A percentile compares a stretch with the other conserved stretches of the same genome.
These are phyloP conservation scores for Tetrahymena elliotti DNA, from an alignment of 73 alveolate species.

Conservation along the genomic window DNA sequence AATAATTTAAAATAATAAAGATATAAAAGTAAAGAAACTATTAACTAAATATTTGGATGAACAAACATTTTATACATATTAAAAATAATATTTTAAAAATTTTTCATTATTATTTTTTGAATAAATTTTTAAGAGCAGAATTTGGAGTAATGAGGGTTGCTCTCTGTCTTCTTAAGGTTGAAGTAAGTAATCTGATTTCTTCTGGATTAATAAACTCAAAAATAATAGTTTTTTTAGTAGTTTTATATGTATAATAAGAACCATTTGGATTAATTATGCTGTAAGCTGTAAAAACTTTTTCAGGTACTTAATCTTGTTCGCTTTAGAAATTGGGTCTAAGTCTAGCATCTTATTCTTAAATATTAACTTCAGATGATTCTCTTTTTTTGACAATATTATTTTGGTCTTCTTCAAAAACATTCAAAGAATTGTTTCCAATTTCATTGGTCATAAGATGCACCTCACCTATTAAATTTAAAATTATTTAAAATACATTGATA, in stretches of 20 bases:
- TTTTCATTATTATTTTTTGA: background rate
- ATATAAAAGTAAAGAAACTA: background rate
- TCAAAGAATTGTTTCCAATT: background rate
- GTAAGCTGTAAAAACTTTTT: background rate
- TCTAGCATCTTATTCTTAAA: background rate
- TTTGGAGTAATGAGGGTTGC: background rate
- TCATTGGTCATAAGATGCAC: background rate
- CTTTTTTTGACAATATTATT: background rate
- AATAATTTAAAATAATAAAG: too few relatives aligned
- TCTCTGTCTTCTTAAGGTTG: background rate
- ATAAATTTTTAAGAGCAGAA: background rate
- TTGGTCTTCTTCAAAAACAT: background rate
- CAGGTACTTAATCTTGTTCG: background rate
- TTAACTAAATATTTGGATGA: too few relatives aligned
- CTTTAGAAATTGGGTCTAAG: background rate
- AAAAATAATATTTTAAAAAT: too few relatives aligned
- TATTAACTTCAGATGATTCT: background rate
- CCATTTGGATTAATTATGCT: background rate
- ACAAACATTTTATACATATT: background rate
- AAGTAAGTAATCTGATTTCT: background rate
- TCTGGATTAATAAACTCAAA: background rate
- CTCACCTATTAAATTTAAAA: background rate
- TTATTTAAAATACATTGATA: background rate
- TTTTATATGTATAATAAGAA: background rate
- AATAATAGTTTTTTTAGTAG: background rate